Base-by-base conservation (phyloP, 805 yeast genomes). In the Limtongia smithiae region DNA sequence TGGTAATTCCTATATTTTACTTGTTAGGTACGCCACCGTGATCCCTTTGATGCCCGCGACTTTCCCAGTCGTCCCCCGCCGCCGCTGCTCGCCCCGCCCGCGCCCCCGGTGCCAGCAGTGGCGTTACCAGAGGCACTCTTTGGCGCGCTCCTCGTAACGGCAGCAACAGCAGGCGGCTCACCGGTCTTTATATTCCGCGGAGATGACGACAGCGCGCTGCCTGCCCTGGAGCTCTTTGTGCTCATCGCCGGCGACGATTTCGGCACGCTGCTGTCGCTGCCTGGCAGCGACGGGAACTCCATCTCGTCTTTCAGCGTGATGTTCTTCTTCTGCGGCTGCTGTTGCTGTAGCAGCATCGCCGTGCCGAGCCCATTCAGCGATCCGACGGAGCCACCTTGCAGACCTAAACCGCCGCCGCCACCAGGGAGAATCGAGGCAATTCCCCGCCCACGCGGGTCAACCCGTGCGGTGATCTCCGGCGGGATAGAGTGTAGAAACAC, bases 401-500 rank as follows among this genome's bases (percentile, higher is more conserved):
- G 20, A 6, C 6, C 9, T 9, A 25, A 7, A 9, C 37, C 41
- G 28, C 22, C 24, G n/a, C 32, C 37, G 3, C 42, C 35, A n/a
- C 44, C 48, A 3, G 49, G 38, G 11, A 51, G 22, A n/a, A 47
- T 42, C 17, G 49, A 22, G 5, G 49, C 44, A 11, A 37, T 48
- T 37, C 54, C 54, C 7, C 31, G 44, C 11, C 45, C 37, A 3
- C 45, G 41, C 20, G 38, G 35, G 22, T 39, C 49, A 8, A 51
- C 39, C 4, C 52, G 41, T 6, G 46, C 52, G 15, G 58, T 42
- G 6, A 66, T 36, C 21, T 54, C 56, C 1, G 51, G 53, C 3
- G 75, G 73, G 6, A 70, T 57, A 18, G 64, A 61, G 51, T 75
- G 79, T 40, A 69, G 59, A 52, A 73, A 75, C 32, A 60, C 57